A percentile compares a stretch with the other conserved stretches of the same genome.
Conservation (phyloP, 2,329 filamentous ascomycete genomes). For the Nothophaeocryptopus gaeumannii region DNA sequence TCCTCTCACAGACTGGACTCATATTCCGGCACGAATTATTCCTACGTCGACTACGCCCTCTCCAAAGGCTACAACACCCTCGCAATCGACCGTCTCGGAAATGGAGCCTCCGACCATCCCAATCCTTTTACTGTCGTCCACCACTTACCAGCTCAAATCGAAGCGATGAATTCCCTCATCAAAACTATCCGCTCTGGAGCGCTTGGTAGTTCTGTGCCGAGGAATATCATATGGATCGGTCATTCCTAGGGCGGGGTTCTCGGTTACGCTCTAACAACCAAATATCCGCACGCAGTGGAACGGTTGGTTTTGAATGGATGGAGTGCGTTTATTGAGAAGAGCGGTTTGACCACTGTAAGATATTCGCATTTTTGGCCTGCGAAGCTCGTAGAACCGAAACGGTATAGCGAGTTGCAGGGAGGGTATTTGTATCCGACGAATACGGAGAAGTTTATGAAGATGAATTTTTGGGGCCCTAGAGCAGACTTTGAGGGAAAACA, state of each 20-base stretch:
- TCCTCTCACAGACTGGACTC: neutral
- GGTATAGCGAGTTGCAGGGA: neutral
- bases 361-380: neutral
- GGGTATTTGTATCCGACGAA: neutral
- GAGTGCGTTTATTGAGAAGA: neutral
- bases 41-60: slow-evolving; percentile 15
- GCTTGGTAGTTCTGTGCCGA: neutral
- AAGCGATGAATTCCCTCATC: slow-evolving; percentile 6
- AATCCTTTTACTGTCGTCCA: slow-evolving; percentile 13
- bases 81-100: slow-evolving; percentile 14
- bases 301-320: neutral
- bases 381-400: neutral
- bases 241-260: slow-evolving; percentile 8
- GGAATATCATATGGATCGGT: slow-evolving; percentile 5
- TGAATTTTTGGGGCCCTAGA: slow-evolving; percentile 7
- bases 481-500: neutral
- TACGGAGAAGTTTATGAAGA: neutral
- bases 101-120: slow-evolving; percentile 14
- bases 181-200: neutral
- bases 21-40: slow-evolving; percentile 14
- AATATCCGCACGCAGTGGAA: slow-evolving; percentile 3
- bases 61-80: slow-evolving; percentile 12
- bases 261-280: neutral
- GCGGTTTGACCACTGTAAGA: neutral
- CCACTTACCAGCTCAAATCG: slow-evolving; percentile 5